These are phyloP conservation scores for Dendrostoma leiphaemia DNA, from an alignment of 2,329 filamentous ascomycete genomes.

Conservation along the genomic window DNA sequence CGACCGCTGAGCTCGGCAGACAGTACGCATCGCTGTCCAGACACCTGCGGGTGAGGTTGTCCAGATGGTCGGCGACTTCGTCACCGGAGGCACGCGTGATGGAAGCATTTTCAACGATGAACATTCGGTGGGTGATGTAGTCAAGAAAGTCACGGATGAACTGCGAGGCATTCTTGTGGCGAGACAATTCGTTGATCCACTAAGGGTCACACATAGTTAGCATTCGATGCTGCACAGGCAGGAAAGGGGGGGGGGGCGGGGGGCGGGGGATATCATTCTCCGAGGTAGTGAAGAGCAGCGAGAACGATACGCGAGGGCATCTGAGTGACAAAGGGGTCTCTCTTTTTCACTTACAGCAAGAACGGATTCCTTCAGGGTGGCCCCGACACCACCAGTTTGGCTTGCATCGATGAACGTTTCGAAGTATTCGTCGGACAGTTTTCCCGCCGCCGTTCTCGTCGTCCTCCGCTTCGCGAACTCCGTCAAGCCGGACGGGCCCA, in stretches of 20 bases:
- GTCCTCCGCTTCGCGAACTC: conserved; percentile 20
- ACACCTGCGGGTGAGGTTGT: conserved; percentile 13
- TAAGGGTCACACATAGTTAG: neutral
- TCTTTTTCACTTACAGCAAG: conserved; percentile 16
- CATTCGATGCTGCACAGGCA: neutral
- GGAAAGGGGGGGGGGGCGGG: neutral
- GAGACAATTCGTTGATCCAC: conserved; percentile 19
- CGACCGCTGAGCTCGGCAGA: neutral
- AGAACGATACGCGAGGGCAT: neutral
- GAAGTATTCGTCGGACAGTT: conserved; percentile 20
- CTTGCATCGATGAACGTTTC: conserved; percentile 16
- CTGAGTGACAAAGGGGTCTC: no score
- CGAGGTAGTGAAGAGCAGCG: neutral
- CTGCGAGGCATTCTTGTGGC: conserved; percentile 16
- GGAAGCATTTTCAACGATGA: conserved; percentile 17
- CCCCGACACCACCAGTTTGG: conserved; percentile 16
- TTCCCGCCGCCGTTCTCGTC: conserved; percentile 14
- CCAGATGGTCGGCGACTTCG: conserved; percentile 17
- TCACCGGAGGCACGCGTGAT: conserved; percentile 17
- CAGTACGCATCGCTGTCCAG: conserved; percentile 17
- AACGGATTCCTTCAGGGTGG: conserved; percentile 18
- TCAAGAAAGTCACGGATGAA: conserved; percentile 20
- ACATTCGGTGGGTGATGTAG: conserved; percentile 20
- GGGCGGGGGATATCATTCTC: no score
- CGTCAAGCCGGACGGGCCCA: conserved; percentile 12